Conservation (phyloP, 768 basidiomycete species). For the Auriscalpium microsporum region DNA sequence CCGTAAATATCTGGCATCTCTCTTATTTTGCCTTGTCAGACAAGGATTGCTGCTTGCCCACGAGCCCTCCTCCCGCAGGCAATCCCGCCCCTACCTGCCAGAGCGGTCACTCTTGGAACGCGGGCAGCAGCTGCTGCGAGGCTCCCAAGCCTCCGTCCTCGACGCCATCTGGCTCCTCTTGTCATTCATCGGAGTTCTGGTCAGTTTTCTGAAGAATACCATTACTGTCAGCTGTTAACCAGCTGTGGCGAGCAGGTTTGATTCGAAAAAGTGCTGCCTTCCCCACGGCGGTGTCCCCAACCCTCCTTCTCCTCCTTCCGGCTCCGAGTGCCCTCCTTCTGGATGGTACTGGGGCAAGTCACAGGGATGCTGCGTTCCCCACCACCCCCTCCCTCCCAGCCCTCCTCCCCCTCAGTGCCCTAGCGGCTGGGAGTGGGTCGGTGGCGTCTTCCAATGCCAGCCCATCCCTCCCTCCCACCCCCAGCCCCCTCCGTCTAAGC, state of each 20-base stretch:
- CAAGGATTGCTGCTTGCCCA: constrained; percentile 14
- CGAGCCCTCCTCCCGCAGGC: constrained; percentile 8
- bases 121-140: constrained; percentile 1
- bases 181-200: not conserved
- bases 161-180: not conserved
- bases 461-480: constrained; percentile 26
- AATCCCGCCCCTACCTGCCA: constrained; percentile 5
- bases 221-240: not conserved
- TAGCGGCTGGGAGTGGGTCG: constrained; percentile 38
- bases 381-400: constrained; percentile 29
- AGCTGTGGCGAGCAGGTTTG: constrained; percentile 18
- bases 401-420: constrained; percentile 36
- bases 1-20: not conserved
- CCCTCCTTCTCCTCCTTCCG: constrained; percentile 40
- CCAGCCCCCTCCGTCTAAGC: constrained; percentile 26
- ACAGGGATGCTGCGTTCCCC: constrained; percentile 47
- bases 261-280: constrained; percentile 33
- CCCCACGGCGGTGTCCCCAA: constrained; percentile 32
- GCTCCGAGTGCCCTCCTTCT: constrained; percentile 36
- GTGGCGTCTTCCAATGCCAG: constrained; percentile 29
- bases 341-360: constrained; percentile 41
- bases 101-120: constrained; percentile 11
- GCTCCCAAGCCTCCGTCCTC: not conserved
- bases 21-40: not conserved
- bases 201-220: not conserved